Conservation (phyloP, 192 early-diverging fungal species). For the Backusella mclennaniae region DNA sequence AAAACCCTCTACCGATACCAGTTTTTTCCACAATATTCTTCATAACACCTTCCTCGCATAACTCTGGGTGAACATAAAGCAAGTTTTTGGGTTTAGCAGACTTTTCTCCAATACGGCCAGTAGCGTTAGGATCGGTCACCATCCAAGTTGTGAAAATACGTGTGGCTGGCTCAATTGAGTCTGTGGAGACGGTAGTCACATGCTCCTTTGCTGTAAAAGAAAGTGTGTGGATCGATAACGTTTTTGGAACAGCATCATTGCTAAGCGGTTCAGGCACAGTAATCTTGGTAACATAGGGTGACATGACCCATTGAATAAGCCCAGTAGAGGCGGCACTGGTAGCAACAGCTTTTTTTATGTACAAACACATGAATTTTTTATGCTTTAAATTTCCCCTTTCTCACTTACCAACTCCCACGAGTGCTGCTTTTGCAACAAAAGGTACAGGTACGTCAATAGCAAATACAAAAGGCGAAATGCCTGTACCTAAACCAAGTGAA, state of each 20-base stretch:
- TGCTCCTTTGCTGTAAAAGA: constrained; percentile 43
- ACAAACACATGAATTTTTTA: background rate
- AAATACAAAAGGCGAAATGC: constrained; percentile 54
- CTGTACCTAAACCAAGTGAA: constrained; percentile 47
- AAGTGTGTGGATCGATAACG: constrained; percentile 37
- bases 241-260: constrained; percentile 2
- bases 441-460: constrained; percentile 50
- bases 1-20: constrained; percentile 21
- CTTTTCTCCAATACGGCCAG: constrained; percentile 34
- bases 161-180: constrained; percentile 49
- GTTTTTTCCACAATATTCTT: constrained; percentile 21
- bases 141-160: constrained; percentile 53
- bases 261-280: constrained; percentile 18
- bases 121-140: constrained; percentile 36
- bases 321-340: constrained; percentile 59
- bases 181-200: constrained; percentile 46
- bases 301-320: constrained; percentile 56
- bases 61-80: constrained; percentile 49
- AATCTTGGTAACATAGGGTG: constrained; percentile 55
- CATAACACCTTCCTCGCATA: constrained; percentile 34
- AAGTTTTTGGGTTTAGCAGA: constrained; percentile 39
- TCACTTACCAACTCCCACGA: constrained; percentile 47
- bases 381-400: background rate
- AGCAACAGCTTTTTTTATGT: constrained; percentile 37
- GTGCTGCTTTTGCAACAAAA: constrained; percentile 40